A percentile compares a stretch with the other conserved stretches of the same genome.
These are phyloP conservation scores for Phytophthora parvispora DNA, from an alignment of 352 stramenopile species.

Conservation along the genomic window DNA sequence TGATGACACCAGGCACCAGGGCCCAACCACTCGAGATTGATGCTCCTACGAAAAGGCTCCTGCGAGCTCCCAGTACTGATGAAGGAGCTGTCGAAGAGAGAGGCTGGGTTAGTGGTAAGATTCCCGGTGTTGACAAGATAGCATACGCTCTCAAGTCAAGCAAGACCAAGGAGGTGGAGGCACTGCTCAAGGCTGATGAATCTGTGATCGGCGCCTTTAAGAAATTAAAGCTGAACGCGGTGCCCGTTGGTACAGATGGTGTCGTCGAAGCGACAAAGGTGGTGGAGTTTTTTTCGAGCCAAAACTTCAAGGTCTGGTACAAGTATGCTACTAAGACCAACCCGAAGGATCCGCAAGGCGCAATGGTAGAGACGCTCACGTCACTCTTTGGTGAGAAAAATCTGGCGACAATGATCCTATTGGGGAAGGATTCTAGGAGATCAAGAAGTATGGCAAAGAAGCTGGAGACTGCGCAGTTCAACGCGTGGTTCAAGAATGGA, in stretches of 20 bases:
- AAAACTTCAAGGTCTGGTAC: slow-evolving; percentile 1
- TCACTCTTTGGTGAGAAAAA: background rate
- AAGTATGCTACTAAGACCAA: background rate
- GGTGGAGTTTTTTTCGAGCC: background rate
- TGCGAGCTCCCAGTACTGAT: too few species aligned
- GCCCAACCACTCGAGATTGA: too few species aligned
- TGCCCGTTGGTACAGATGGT: background rate
- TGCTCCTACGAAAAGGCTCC: too few species aligned
- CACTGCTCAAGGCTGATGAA: background rate
- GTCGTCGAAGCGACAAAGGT: background rate
- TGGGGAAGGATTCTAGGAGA: background rate
- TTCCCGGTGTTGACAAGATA: background rate
- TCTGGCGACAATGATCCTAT: slow-evolving; percentile 1
- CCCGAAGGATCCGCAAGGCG: background rate
- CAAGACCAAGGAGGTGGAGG: background rate
- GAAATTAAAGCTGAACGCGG: background rate
- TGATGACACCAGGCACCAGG: too few species aligned
- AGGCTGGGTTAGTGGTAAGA: background rate
- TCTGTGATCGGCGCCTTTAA: background rate
- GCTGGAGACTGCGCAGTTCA: background rate
- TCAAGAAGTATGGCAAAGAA: background rate
- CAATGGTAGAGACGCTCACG: background rate
- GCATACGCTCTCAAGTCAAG: background rate
- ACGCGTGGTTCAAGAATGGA: too few species aligned
- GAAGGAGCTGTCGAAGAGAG: too few species aligned